Evolutionary conservation across 257 asterid genomes (phyloP).

Genomic region (Rauvolfia tetraphylla): DNA sequence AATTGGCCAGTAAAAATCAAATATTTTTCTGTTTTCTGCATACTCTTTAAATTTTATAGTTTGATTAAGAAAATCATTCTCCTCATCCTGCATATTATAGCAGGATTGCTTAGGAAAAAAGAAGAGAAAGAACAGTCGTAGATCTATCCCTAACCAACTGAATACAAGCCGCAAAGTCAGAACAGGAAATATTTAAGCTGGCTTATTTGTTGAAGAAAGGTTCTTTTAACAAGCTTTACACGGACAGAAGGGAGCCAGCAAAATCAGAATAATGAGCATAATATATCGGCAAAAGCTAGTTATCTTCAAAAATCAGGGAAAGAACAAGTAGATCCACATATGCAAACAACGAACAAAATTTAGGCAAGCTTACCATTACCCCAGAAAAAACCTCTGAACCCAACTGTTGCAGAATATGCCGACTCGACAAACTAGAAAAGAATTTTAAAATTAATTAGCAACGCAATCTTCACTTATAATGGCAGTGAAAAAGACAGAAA

Average conservation of each 20-base stretch:
- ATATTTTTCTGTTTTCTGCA: background rate
- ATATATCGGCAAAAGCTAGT: background rate
- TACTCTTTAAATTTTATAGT: background rate
- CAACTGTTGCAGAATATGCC: background rate
- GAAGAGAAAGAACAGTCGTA: background rate
- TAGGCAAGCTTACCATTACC: slow-evolving; percentile 6
- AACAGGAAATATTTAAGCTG: background rate
- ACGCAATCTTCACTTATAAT: background rate
- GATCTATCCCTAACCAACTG: slow-evolving; percentile 5
- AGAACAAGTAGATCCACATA: slow-evolving; percentile 10
- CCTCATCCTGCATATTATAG: background rate
- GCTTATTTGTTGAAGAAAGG: background rate
- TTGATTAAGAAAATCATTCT: background rate
- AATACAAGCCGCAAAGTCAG: background rate
- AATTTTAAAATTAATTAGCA: background rate
- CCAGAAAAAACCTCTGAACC: background rate
- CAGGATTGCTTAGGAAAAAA: background rate
- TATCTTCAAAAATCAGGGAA: background rate
- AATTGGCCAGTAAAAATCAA: background rate
- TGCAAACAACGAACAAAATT: background rate
- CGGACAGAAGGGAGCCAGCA: background rate
- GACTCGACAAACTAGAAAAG: background rate
- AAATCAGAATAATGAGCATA: background rate
- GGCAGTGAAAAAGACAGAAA: background rate
- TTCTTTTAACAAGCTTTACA: background rate